phyloP scores from a whole-genome alignment of 805 yeast genomes.

The Starmera quercuum region DNA sequence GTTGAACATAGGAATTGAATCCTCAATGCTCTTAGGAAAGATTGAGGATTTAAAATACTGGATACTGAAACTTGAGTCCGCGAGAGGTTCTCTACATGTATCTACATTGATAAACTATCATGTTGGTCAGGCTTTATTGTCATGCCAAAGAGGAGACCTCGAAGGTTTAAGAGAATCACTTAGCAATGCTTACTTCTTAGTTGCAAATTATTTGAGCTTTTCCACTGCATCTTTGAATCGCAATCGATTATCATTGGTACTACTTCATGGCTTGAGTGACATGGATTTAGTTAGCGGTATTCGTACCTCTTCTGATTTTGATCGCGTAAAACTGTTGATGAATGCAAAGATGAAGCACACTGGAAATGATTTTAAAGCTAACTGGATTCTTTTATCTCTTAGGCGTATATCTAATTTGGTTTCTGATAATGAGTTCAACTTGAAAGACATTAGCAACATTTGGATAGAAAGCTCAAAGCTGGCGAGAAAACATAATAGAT shows the following conservation, averaged over 20 bases:
- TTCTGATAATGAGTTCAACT: constrained; percentile 11
- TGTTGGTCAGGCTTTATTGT: constrained; percentile 54
- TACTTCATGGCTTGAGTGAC: constrained; percentile 57
- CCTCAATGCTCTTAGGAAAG: constrained; percentile 63
- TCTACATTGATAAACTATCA: constrained; percentile 50
- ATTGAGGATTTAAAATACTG: constrained; percentile 44
- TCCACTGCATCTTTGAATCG: constrained; percentile 45
- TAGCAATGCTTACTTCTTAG: constrained; percentile 41
- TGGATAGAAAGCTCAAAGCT: constrained; percentile 54
- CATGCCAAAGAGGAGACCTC: constrained; percentile 28
- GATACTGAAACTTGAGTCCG: constrained; percentile 45
- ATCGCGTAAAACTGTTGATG: constrained; percentile 9
- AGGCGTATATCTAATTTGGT: constrained; percentile 41
- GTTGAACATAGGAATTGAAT: constrained; percentile 63
- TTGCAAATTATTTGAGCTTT: constrained; percentile 53
- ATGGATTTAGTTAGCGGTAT: constrained; percentile 31
- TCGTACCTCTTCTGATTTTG: constrained; percentile 9
- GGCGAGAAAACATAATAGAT: constrained; percentile 59
- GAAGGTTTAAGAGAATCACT: constrained; percentile 31
- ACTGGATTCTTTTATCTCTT: constrained; percentile 51
- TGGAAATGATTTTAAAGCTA: constrained; percentile 51
- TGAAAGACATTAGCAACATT: constrained; percentile 35
- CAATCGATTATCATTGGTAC: constrained; percentile 37
- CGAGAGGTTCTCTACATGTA: constrained; percentile 37
- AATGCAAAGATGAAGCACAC: constrained; percentile 19